Conservation (phyloP, 1,284 basidiomycete species). For the Mycena sp. region DNA sequence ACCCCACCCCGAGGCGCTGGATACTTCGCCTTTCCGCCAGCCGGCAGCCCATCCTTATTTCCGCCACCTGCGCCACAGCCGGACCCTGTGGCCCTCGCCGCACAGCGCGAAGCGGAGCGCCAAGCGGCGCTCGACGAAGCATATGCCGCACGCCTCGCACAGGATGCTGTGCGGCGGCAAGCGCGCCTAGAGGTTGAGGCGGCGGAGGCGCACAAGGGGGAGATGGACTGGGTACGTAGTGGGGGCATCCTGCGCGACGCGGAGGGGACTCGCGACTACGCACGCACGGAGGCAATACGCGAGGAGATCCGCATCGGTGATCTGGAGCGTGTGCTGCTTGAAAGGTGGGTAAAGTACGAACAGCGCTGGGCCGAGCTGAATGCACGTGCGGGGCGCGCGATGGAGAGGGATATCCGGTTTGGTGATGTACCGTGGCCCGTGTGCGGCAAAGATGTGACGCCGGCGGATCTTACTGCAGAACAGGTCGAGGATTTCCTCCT, state of each 20-base stretch:
- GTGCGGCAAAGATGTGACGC: conserved; percentile 29
- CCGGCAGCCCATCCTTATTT: no score
- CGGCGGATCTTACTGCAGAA: conserved; percentile 51
- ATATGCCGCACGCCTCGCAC: conserved; percentile 20
- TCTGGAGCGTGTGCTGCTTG: conserved; percentile 46
- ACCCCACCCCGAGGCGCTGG: no score
- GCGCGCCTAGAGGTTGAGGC: conserved; percentile 12
- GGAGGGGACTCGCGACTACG: conserved; percentile 57
- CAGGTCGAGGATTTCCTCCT: conserved; percentile 64
- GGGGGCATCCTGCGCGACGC: conserved; percentile 64
- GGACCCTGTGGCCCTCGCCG: background rate
- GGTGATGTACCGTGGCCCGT: conserved; percentile 66
- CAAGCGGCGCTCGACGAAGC: conserved; percentile 24
- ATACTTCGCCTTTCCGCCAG: no score
- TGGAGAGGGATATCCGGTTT: conserved; percentile 41
- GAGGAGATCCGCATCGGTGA: conserved; percentile 53
- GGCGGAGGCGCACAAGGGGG: conserved; percentile 51
- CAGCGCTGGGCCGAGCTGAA: conserved; percentile 52
- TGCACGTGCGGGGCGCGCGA: conserved; percentile 25
- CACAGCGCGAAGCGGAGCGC: conserved; percentile 15
- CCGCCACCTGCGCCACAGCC: background rate
- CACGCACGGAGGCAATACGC: conserved; percentile 55
- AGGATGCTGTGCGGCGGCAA: conserved; percentile 15
- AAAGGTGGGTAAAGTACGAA: conserved; percentile 62
- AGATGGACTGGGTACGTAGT: conserved; percentile 66